These are phyloP conservation scores for Vaccinium macrocarpon DNA, from an alignment of 148 eudicot genomes.

Conservation along the genomic window DNA sequence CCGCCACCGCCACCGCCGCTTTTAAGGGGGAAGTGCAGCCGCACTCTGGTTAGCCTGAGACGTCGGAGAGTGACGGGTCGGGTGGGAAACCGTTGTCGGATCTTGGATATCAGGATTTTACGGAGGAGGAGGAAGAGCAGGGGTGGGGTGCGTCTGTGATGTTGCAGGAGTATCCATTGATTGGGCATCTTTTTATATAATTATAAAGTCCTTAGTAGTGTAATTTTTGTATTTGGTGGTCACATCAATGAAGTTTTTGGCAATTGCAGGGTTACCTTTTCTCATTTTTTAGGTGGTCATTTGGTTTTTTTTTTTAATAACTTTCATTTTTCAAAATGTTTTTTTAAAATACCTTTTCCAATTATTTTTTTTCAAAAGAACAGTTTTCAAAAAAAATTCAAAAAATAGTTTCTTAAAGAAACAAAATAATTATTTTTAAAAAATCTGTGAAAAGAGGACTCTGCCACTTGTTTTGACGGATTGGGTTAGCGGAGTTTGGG, in stretches of 20 bases:
- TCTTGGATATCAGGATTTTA: slow-evolving; percentile 42
- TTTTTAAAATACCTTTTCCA: no score
- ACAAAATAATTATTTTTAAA: no score
- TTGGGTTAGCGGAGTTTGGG: no score
- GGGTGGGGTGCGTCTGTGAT: slow-evolving; percentile 30
- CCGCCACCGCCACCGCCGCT: not conserved
- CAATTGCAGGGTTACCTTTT: slow-evolving; percentile 44
- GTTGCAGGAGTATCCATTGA: slow-evolving; percentile 71
- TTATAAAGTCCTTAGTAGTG: slow-evolving; percentile 1
- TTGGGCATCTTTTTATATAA: slow-evolving; percentile 58
- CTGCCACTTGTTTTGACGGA: no score
- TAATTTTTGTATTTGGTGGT: slow-evolving; percentile 5
- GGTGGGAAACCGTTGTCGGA: slow-evolving; percentile 65
- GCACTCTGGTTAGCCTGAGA: slow-evolving; percentile 6
- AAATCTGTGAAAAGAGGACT: no score
- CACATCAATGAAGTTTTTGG: slow-evolving; percentile 75
- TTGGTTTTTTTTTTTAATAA: no score
- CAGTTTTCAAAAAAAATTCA: no score
- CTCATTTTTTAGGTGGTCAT: not conserved
- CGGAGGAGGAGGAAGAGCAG: slow-evolving; percentile 37
- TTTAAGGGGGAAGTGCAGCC: not conserved
- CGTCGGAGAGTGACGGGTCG: slow-evolving; percentile 55
- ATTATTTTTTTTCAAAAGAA: no score
- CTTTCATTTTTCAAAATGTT: no score
- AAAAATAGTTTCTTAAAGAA: no score